Evolutionary conservation across 345 rosid genomes (phyloP).

Genomic region (Balakata baccata): DNA sequence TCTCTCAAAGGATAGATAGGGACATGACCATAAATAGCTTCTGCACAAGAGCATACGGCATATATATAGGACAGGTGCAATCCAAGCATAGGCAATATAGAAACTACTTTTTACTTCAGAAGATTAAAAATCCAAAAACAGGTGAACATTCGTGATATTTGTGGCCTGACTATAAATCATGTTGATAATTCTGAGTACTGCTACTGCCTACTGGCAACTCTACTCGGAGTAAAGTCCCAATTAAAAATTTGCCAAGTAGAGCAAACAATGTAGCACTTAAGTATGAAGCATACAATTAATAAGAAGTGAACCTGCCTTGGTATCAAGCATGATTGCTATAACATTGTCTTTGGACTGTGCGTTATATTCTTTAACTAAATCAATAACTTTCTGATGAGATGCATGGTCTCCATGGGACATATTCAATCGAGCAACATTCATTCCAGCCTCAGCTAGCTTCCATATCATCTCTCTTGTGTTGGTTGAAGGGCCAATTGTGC

Average conservation of each 20-base stretch:
- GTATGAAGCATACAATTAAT: constrained; percentile 7
- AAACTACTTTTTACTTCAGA: too few relatives aligned
- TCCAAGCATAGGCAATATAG: neutral
- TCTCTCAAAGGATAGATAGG: neutral
- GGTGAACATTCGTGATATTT: too few relatives aligned
- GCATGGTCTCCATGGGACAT: constrained; percentile 99
- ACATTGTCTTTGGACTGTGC: constrained; percentile 82
- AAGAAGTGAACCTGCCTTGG: constrained; percentile 56
- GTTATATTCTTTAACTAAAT: constrained; percentile 96
- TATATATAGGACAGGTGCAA: neutral
- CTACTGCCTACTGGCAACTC: neutral
- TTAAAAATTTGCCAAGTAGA: neutral
- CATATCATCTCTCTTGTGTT: constrained; percentile 94
- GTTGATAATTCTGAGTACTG: neutral
- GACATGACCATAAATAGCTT: neutral
- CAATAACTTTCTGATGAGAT: constrained; percentile 93
- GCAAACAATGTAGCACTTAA: constrained; percentile 5
- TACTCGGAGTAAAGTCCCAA: neutral
- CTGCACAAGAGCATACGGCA: neutral
- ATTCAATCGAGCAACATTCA: constrained; percentile 96
- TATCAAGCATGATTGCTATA: constrained; percentile 96
- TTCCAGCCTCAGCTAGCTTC: constrained; percentile 97
- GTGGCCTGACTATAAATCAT: too few relatives aligned
- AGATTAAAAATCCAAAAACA: too few relatives aligned
- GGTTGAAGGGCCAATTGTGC: constrained; percentile 96